Conservation (phyloP, 2,329 filamentous ascomycete genomes). For the Botrytis aclada region DNA sequence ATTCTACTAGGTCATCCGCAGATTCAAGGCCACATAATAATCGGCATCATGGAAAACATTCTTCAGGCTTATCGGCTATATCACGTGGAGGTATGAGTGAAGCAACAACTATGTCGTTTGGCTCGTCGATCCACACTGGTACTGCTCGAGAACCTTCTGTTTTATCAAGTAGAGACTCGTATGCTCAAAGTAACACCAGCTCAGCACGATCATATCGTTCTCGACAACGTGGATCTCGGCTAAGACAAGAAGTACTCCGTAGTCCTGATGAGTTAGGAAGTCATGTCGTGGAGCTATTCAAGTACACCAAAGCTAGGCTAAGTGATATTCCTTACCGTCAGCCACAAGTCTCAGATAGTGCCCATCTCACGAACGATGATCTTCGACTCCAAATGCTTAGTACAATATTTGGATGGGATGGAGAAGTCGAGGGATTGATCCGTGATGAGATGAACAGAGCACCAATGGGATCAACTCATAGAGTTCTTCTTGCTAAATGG, state of each 20-base stretch:
- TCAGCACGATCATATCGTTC: constrained; percentile 41
- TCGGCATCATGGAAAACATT: constrained; percentile 34
- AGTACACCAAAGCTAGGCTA: constrained; percentile 75
- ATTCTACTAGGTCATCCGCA: constrained; percentile 52
- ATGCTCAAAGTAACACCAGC: constrained; percentile 51
- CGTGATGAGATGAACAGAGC: constrained; percentile 80
- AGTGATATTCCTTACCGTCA: constrained; percentile 80
- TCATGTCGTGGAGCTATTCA: constrained; percentile 72
- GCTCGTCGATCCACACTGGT: constrained; percentile 50
- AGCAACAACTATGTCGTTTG: constrained; percentile 66
- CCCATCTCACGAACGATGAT: constrained; percentile 69
- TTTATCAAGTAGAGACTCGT: constrained; percentile 46
- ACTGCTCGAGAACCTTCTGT: constrained; percentile 34
- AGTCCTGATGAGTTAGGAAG: constrained; percentile 69
- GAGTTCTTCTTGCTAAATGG: constrained; percentile 88
- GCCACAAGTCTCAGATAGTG: constrained; percentile 55
- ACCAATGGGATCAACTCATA: constrained; percentile 67
- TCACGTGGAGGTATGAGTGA: constrained; percentile 55
- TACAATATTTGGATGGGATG: constrained; percentile 93
- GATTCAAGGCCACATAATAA: constrained; percentile 48
- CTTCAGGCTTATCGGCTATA: constrained; percentile 42
- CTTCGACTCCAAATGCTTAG: constrained; percentile 86
- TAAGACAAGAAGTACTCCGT: constrained; percentile 75
- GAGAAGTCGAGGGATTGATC: constrained; percentile 76
- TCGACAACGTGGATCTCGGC: constrained; percentile 57